These are phyloP conservation scores for Enterospora canceri DNA, from an alignment of 371 early-diverging fungal species.

Conservation along the genomic window DNA sequence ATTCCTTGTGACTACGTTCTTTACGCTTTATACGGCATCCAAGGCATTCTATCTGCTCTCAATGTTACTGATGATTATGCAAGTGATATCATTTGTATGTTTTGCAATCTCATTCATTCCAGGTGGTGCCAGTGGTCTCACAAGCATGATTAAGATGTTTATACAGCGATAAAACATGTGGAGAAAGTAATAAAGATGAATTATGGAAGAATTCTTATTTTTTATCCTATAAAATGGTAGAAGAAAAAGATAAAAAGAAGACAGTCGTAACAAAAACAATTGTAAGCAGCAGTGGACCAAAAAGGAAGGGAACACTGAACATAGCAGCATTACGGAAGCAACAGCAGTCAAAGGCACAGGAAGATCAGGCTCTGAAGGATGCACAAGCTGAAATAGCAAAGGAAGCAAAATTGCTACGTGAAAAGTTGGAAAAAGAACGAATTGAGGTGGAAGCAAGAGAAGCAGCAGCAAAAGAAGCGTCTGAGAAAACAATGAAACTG, in stretches of 20 bases:
- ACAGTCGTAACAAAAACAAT: not conserved
- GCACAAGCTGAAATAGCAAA: not conserved
- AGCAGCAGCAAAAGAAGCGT: slow-evolving; percentile 48
- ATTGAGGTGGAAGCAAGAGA: slow-evolving; percentile 45
- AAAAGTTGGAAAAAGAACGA: slow-evolving; percentile 12
- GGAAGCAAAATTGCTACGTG: slow-evolving; percentile 9
- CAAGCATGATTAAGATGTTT: slow-evolving; percentile 32
- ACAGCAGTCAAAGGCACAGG: not conserved
- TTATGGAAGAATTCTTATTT: not conserved
- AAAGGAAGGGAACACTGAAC: not conserved
- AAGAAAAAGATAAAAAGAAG: not conserved
- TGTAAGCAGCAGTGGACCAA: not conserved
- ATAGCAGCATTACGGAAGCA: not conserved
- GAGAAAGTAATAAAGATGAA: not conserved
- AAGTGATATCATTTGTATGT: slow-evolving; percentile 39
- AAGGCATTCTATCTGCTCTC: not conserved
- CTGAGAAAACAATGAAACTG: slow-evolving; percentile 12
- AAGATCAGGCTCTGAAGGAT: slow-evolving; percentile 5
- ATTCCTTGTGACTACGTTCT: slow-evolving; percentile 33
- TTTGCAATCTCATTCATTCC: slow-evolving; percentile 50
- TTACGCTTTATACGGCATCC: slow-evolving; percentile 38
- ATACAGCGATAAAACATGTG: slow-evolving; percentile 4
- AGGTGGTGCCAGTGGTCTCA: slow-evolving; percentile 42
- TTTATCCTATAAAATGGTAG: not conserved
- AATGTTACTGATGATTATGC: slow-evolving; percentile 27